phyloP scores from a whole-genome alignment of 1,139 yeast species.

The Suhomyces bolitotheri region DNA sequence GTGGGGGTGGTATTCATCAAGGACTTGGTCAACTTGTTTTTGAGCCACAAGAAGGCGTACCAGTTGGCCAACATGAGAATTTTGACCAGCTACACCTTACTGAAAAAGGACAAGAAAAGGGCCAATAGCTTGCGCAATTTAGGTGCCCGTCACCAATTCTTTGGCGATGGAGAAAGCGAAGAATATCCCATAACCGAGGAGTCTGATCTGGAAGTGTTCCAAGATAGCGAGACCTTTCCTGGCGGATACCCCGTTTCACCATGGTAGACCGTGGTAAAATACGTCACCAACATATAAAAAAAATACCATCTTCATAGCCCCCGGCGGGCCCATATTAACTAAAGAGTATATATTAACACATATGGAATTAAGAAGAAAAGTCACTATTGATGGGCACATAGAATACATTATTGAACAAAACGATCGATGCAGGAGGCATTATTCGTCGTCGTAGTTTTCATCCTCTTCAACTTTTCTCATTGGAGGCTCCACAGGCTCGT shows the following conservation, averaged over 20 bases:
- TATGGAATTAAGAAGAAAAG: constrained; percentile 2
- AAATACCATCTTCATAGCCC: no score
- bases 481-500: constrained; percentile 56
- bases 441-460: constrained; percentile 70
- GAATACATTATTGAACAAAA: constrained; percentile 3
- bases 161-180: constrained; percentile 1
- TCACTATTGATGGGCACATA: neutral
- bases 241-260: constrained; percentile 5
- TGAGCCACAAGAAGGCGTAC: constrained; percentile 29
- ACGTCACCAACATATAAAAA: no score
- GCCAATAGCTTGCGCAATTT: neutral
- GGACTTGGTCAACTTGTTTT: constrained; percentile 37
- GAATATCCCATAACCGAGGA: constrained; percentile 6
- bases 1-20: constrained; percentile 36
- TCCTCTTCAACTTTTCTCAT: constrained; percentile 80
- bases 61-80: constrained; percentile 19
- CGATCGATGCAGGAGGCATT: constrained; percentile 1
- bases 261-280: no score
- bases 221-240: constrained; percentile 3
- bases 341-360: constrained; percentile 11
- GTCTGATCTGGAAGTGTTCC: constrained; percentile 6
- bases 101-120: neutral
- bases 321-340: neutral
- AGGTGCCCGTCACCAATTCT: neutral
- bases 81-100: constrained; percentile 5